Evolutionary conservation across 257 asterid species (phyloP).

Genomic region (Solanum dulcamara): DNA sequence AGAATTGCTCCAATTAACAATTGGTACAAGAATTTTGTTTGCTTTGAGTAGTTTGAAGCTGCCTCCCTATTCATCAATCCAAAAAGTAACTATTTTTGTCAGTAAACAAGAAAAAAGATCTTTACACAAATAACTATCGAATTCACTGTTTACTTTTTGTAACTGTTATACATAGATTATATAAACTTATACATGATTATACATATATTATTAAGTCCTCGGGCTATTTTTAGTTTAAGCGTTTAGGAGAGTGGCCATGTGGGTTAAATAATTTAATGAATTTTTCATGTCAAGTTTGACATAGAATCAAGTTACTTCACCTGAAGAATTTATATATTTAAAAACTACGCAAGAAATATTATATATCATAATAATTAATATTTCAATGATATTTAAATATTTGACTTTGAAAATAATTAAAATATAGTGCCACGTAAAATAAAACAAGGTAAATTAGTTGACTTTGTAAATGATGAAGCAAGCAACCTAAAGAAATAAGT

Average conservation of each 20-base stretch:
- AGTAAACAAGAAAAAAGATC: background rate
- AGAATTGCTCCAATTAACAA: constrained; percentile 15
- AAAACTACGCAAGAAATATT: background rate
- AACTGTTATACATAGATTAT: background rate
- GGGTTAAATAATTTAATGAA: background rate
- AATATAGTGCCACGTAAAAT: background rate
- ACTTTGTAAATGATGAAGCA: background rate
- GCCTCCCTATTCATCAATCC: constrained; percentile 2
- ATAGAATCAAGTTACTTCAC: background rate
- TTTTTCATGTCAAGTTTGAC: background rate
- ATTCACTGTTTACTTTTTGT: too few relatives aligned
- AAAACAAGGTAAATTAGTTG: background rate
- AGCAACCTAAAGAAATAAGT: background rate
- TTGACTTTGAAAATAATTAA: background rate
- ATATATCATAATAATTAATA: background rate
- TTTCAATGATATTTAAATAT: background rate
- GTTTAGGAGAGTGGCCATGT: background rate
- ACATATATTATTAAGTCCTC: background rate
- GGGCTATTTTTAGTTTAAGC: background rate
- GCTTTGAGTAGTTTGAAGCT: constrained; percentile 2
- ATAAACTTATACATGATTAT: background rate
- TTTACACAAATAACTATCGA: too few relatives aligned
- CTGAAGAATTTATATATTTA: background rate
- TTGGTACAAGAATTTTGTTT: constrained; percentile 10
- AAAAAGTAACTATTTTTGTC: background rate